Conservation (phyloP, 306 rosid genomes). For the Citrullus colocynthis region DNA sequence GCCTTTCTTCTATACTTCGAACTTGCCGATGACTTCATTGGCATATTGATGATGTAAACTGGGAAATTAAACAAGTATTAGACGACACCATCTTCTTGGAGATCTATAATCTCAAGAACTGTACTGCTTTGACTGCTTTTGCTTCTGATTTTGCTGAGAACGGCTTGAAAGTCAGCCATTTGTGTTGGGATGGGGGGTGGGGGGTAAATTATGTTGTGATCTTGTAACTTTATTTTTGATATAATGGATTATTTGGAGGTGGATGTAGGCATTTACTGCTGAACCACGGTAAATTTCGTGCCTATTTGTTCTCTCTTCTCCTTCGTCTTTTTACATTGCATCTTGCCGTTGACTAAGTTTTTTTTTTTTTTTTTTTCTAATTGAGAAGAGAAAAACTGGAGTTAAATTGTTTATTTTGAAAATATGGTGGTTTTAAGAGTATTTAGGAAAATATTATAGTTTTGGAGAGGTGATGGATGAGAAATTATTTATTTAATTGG, state of each 20-base stretch:
- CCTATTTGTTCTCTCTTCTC: neutral
- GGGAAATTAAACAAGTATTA: neutral
- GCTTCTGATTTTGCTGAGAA: neutral
- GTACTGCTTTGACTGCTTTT: neutral
- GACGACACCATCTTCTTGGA: neutral
- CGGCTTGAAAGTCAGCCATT: neutral
- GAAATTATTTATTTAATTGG: too few species aligned
- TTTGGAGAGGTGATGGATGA: too few species aligned
- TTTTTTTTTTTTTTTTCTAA: too few species aligned
- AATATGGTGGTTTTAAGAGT: too few species aligned
- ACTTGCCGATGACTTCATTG: neutral
- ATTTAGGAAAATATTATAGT: too few species aligned
- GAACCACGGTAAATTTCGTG: neutral
- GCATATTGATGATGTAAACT: neutral
- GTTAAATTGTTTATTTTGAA: too few species aligned
- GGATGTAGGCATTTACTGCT: neutral
- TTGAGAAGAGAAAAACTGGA: too few species aligned
- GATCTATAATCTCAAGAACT: neutral
- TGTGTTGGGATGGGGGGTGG: neutral
- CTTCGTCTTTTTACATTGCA: too few species aligned
- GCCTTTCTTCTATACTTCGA: neutral
- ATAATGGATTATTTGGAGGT: neutral
- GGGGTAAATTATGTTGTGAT: neutral
- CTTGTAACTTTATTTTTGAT: neutral
- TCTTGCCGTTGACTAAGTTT: neutral